phyloP scores from a whole-genome alignment of 768 basidiomycete species.

The Macrocybe gigantea region DNA sequence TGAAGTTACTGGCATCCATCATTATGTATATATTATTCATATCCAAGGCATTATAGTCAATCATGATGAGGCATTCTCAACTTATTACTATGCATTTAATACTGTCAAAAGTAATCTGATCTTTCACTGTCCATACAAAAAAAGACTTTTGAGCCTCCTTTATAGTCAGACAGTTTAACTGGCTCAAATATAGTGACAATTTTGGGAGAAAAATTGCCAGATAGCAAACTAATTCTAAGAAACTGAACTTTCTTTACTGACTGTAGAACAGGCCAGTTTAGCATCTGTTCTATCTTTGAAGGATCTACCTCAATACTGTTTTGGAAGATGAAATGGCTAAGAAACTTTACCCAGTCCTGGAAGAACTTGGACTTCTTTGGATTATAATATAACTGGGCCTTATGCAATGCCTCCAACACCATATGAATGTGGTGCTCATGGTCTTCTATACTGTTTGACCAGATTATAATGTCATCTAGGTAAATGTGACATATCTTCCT shows the following conservation, averaged over 20 bases:
- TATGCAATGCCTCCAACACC: conserved; percentile 18
- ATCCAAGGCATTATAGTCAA: neutral
- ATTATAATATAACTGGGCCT: conserved; percentile 7
- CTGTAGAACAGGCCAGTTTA: conserved; percentile 17
- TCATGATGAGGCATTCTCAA: conserved; percentile 13
- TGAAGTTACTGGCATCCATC: conserved; percentile 9
- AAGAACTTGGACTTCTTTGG: conserved; percentile 17
- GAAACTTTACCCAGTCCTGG: conserved; percentile 12
- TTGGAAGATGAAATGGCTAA: conserved; percentile 21
- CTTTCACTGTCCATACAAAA: conserved; percentile 13
- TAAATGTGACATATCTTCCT: conserved; percentile 36
- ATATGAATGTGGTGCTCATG: conserved; percentile 17
- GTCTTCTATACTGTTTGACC: conserved; percentile 28
- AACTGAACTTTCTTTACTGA: conserved; percentile 12
- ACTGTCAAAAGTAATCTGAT: conserved; percentile 19
- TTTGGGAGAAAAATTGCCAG: too few species aligned
- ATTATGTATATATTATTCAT: neutral
- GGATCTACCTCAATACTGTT: conserved; percentile 17
- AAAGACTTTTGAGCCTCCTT: conserved; percentile 3
- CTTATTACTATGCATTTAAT: conserved; percentile 23
- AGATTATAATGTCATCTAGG: conserved; percentile 39
- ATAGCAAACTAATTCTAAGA: conserved; percentile 17
- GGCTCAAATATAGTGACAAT: too few species aligned
- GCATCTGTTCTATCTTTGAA: conserved; percentile 15
- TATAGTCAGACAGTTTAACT: neutral